A percentile compares a stretch with the other conserved stretches of the same genome.
These are phyloP conservation scores for Rhododendron ferrugineum DNA, from an alignment of 148 eudicot species.

Conservation along the genomic window DNA sequence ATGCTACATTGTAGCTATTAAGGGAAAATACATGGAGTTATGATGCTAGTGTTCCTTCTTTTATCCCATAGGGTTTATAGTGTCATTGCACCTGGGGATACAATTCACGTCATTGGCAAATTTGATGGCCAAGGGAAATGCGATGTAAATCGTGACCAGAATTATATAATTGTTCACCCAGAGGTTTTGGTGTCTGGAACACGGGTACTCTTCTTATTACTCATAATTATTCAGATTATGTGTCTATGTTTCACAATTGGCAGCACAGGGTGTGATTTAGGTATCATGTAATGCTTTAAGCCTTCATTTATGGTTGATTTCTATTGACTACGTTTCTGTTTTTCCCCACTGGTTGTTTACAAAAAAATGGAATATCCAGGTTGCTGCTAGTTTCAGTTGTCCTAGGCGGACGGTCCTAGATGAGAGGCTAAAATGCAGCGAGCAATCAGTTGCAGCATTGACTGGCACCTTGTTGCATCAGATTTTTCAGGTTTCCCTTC, in stretches of 20 bases:
- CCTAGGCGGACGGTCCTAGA: conserved; percentile 87
- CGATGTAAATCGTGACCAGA: conserved; percentile 60
- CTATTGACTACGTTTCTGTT: not conserved
- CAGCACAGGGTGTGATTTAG: not conserved
- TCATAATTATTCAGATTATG: not conserved
- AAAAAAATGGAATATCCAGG: conserved; percentile 34
- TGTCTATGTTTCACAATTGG: not conserved
- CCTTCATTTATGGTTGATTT: not conserved
- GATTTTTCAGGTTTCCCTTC: conserved; percentile 66
- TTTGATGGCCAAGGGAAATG: conserved; percentile 72
- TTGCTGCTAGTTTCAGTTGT: conserved; percentile 88
- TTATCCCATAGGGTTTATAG: conserved; percentile 55
- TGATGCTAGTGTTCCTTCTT: not conserved
- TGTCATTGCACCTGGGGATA: conserved; percentile 87
- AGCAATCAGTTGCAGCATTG: conserved; percentile 76
- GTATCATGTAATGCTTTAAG: not conserved
- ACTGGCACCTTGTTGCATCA: conserved; percentile 90
- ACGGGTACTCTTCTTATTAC: conserved; percentile 48
- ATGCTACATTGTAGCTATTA: not conserved
- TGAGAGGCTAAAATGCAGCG: conserved; percentile 73
- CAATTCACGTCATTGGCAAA: conserved; percentile 75
- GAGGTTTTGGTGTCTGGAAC: conserved; percentile 85
- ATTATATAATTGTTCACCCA: conserved; percentile 81
- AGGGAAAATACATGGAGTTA: not conserved
- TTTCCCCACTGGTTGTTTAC: not conserved